Conservation (phyloP, 441 rosid genomes). For the Croton setiger region DNA sequence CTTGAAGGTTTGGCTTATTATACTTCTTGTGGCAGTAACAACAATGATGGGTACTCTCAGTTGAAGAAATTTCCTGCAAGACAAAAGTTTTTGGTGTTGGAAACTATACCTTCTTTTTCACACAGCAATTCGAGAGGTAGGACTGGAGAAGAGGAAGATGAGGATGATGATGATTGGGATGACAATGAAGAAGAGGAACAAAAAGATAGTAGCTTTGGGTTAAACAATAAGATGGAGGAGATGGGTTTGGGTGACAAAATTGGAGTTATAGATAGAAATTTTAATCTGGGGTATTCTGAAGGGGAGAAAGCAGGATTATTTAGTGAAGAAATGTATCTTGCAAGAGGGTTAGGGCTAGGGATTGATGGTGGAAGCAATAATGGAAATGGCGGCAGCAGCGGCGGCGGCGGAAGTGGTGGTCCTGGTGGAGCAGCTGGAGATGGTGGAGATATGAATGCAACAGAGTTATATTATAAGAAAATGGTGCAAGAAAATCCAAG, state of each 20-base stretch:
- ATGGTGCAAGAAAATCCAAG: slow-evolving; percentile 57
- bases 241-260: slow-evolving; percentile 19
- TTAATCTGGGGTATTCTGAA: slow-evolving; percentile 17
- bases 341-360: slow-evolving; percentile 46
- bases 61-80: slow-evolving; percentile 30
- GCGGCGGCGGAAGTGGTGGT: slow-evolving; percentile 23
- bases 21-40: slow-evolving; percentile 17
- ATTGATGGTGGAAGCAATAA: slow-evolving; percentile 15
- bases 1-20: slow-evolving; percentile 34
- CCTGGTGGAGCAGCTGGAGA: slow-evolving; percentile 32
- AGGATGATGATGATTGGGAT: slow-evolving; percentile 10
- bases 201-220: slow-evolving; percentile 1
- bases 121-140: slow-evolving; percentile 4
- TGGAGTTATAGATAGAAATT: slow-evolving; percentile 7
- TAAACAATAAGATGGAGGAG: slow-evolving; percentile 6
- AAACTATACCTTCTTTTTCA: slow-evolving; percentile 50
- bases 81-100: slow-evolving; percentile 30
- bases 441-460: slow-evolving; percentile 31
- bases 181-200: slow-evolving; percentile 19
- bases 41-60: slow-evolving; percentile 16
- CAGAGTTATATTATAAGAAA: slow-evolving; percentile 48
- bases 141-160: slow-evolving; percentile 23
- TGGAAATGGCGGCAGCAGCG: slow-evolving; percentile 15
- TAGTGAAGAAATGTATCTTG: slow-evolving; percentile 36
- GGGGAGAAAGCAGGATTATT: slow-evolving; percentile 15